Evolutionary conservation across 2,329 filamentous ascomycete genomes (phyloP), one percentile per base, ranked within the genome.

Genomic region (Aspergillus ibericus): DNA sequence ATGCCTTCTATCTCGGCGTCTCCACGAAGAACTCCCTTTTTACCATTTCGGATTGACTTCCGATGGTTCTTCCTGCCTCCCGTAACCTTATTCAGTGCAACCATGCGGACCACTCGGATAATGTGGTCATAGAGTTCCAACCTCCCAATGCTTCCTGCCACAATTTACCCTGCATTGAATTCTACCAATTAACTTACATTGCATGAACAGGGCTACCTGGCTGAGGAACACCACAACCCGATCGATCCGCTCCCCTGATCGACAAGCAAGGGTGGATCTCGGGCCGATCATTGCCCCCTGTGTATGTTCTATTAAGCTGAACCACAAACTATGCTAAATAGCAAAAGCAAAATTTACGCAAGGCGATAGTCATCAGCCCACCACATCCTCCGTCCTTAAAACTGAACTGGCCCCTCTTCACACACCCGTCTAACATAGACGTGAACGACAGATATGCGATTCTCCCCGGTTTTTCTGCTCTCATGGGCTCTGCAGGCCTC

Each of bases 401-500:
- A 25, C 22, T 25, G n/a, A 29, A 29, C 25, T 9, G 44, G 44
- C 44, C 25, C 44, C 15, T 16, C 44, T 29, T 13, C 44, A 29
- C 7, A 32, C 44, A n/a, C n/a, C 6, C 44, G 42, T n/a, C 12
- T 13, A 18, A 20, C 38, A 42, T 25, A 48, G 27, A 29, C n/a
- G 15, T 6, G 13, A 29, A 27, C 44, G n/a, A 48, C 10, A 48
- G 8, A 18, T n/a, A 48, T 48, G 44, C 44, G 44, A 9, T 3
- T 48, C 25, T 48, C 44, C 13, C n/a, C 7, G 10, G 1, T 48
- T 5, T 48, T 18, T 22, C 3, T 55, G 8, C 40, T 58, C 5
- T 20, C 56, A 9, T 64, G 61, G 62, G 60, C 66, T 6, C 51
- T 65, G 42, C 58, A 58, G 35, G 65, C 68, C 52, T 66, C 68